Evolutionary conservation across 345 rosid genomes (phyloP).

Genomic region (Cardamine occulta): DNA sequence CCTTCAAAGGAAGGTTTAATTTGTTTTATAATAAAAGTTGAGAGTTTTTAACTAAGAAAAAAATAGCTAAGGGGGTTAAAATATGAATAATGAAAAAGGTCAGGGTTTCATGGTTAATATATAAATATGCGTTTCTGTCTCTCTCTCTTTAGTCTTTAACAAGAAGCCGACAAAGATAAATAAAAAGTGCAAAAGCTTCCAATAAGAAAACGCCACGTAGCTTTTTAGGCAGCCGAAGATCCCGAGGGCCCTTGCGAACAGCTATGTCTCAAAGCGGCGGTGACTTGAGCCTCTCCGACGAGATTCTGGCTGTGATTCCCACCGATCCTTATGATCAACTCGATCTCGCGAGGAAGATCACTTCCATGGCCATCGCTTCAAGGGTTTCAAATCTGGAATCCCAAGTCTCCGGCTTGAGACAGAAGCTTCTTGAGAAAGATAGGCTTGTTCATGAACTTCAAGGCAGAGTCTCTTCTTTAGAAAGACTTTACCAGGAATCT

Average conservation of each 20-base stretch:
- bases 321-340: slow-evolving; percentile 89
- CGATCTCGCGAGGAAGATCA: slow-evolving; percentile 96
- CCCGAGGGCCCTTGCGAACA: slow-evolving; percentile 36
- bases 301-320: slow-evolving; percentile 80
- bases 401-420: slow-evolving; percentile 57
- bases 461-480: slow-evolving; percentile 53
- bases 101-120: slow-evolving; percentile 15
- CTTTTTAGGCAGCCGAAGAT: neutral
- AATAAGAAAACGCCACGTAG: slow-evolving; percentile 29
- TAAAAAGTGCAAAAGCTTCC: slow-evolving; percentile 5
- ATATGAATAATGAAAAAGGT: neutral
- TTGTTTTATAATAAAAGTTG: neutral
- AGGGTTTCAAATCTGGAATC: slow-evolving; percentile 85
- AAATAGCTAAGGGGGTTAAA: neutral
- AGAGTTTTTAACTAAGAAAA: neutral
- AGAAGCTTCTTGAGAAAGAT: slow-evolving; percentile 70
- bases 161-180: slow-evolving; percentile 6
- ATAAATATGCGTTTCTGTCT: neutral
- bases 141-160: neutral
- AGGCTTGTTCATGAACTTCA: slow-evolving; percentile 61
- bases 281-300: slow-evolving; percentile 71
- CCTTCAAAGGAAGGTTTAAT: neutral
- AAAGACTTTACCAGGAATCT: slow-evolving; percentile 57
- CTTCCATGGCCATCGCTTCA: slow-evolving; percentile 93
- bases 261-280: slow-evolving; percentile 41